Percentiles rank a stretch among this genome's conserved stretches.
These are phyloP conservation scores for Ogataea paradorogensis DNA, from an alignment of 805 yeast genomes.

Conservation along the genomic window DNA sequence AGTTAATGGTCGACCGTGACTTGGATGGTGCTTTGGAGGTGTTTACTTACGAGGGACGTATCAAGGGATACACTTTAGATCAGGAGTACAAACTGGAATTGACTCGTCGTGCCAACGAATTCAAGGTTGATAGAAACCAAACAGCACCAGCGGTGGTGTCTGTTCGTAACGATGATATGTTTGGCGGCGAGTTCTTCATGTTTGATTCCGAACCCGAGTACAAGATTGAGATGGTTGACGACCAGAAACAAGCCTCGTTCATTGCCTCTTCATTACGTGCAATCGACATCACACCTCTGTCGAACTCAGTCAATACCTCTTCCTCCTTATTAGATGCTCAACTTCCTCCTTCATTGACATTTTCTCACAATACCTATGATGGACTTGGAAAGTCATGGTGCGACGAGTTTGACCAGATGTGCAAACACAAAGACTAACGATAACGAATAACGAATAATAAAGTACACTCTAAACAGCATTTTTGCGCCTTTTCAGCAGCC, in stretches of 20 bases:
- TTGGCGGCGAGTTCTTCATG: slow-evolving; percentile 33
- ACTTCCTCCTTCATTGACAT: slow-evolving; percentile 17
- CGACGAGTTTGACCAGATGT: slow-evolving; percentile 18
- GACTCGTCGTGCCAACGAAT: slow-evolving; percentile 10
- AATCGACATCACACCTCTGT: slow-evolving; percentile 10
- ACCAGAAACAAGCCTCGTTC: slow-evolving; percentile 12
- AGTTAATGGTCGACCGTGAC: slow-evolving; percentile 41
- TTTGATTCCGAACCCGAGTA: slow-evolving; percentile 36
- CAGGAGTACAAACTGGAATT: slow-evolving; percentile 39
- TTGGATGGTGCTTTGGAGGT: slow-evolving; percentile 33
- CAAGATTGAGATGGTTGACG: slow-evolving; percentile 18
- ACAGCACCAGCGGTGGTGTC: slow-evolving; percentile 6
- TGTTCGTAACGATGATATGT: slow-evolving; percentile 10
- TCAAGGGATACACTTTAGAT: slow-evolving; percentile 43
- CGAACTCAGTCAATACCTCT: slow-evolving; percentile 14
- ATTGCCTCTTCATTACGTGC: slow-evolving; percentile 7
- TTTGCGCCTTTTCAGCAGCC: not conserved
- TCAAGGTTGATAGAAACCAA: slow-evolving; percentile 1
- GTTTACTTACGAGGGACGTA: slow-evolving; percentile 28
- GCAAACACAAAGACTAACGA: slow-evolving; percentile 6
- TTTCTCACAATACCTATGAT: slow-evolving; percentile 18
- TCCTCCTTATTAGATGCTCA: slow-evolving; percentile 19
- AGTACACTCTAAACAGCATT: not conserved
- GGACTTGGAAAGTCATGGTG: slow-evolving; percentile 18
- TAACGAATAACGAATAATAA: not conserved